Percentiles rank a stretch among this genome's conserved stretches.
Conservation (phyloP, 495 filamentous ascomycete genomes). For the Apodospora peruviana region DNA sequence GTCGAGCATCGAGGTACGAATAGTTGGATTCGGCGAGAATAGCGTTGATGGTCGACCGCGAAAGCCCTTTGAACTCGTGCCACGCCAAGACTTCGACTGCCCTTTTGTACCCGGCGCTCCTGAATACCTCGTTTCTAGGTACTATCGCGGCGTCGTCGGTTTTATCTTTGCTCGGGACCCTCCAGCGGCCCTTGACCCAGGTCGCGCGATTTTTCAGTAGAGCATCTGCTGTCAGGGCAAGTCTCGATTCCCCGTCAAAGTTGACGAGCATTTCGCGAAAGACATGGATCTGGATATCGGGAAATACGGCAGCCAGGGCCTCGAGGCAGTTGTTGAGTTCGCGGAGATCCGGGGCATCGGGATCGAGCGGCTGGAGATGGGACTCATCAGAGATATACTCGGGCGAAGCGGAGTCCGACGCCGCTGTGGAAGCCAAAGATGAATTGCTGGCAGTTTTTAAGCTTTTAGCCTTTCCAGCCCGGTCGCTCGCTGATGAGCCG, state of each 20-base stretch:
- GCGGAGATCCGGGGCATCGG: conserved; percentile 53
- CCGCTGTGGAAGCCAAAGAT: conserved; percentile 1
- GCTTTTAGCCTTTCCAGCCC: conserved; percentile 9
- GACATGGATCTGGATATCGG: conserved; percentile 82
- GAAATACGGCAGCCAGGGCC: conserved; percentile 71
- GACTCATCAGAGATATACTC: conserved; percentile 43
- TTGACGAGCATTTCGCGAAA: conserved; percentile 81
- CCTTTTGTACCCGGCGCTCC: conserved; percentile 63
- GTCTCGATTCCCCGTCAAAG: conserved; percentile 74
- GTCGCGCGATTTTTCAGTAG: conserved; percentile 70
- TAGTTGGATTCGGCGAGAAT: conserved; percentile 90
- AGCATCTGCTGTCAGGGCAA: conserved; percentile 80
- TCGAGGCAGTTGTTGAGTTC: conserved; percentile 73
- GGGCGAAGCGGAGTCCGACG: conserved; percentile 6
- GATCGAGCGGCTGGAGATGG: conserved; percentile 31
- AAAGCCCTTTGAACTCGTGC: conserved; percentile 80
- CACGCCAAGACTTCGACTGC: conserved; percentile 56
- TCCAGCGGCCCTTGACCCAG: conserved; percentile 72
- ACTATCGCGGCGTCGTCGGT: conserved; percentile 31
- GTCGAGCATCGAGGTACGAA: conserved; percentile 73
- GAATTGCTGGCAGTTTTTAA: conserved; percentile 5
- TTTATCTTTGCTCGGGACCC: conserved; percentile 35
- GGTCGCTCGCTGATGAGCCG: conserved; percentile 12
- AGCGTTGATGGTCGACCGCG: conserved; percentile 73
- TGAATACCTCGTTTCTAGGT: conserved; percentile 66